phyloP scores from a whole-genome alignment of 2,329 filamentous ascomycete species.

The Aspergillaceae sp. region DNA sequence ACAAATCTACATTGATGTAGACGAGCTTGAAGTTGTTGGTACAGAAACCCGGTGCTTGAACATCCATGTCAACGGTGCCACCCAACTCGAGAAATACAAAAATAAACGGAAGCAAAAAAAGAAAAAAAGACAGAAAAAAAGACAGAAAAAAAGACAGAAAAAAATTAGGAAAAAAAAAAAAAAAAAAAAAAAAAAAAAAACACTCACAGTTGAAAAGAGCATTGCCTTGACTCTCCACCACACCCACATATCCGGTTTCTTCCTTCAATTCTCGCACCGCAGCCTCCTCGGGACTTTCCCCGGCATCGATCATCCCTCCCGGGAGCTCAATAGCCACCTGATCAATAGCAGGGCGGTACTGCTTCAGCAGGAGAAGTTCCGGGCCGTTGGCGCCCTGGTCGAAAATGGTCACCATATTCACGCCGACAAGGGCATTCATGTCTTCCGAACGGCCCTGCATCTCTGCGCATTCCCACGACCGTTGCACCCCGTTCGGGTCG shows the following conservation, averaged over 20 bases:
- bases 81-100: background rate
- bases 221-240: background rate
- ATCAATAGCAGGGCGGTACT: background rate
- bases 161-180: too few relatives aligned
- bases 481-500: background rate
- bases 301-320: background rate
- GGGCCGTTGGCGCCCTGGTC: background rate
- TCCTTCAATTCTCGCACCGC: background rate
- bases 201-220: background rate
- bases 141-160: too few relatives aligned
- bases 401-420: background rate
- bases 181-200: too few relatives aligned
- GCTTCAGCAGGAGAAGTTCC: background rate
- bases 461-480: background rate
- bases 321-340: background rate
- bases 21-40: background rate
- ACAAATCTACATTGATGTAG: background rate
- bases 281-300: background rate
- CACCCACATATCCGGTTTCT: background rate
- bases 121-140: too few relatives aligned
- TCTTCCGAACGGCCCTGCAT: background rate
- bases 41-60: background rate
- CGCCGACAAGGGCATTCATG: background rate
- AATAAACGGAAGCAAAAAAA: too few relatives aligned
- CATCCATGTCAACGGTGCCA: background rate